Conservation (phyloP, 1,284 basidiomycete species). For the Leccinum griseonigrum region DNA sequence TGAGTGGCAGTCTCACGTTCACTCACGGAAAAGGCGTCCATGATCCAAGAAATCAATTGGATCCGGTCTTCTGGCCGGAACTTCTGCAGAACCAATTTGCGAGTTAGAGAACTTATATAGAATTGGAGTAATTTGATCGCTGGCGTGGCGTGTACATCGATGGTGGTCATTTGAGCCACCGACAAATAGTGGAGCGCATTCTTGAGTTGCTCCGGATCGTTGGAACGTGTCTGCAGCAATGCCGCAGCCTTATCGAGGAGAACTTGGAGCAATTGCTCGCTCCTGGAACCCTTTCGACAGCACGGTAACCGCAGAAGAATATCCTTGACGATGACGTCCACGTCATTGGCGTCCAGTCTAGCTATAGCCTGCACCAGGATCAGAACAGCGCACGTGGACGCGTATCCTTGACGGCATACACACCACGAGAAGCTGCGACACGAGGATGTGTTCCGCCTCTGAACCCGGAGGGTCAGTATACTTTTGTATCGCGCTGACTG, state of each 20-base stretch:
- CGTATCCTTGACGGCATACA: constrained; percentile 13
- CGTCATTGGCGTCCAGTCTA: constrained; percentile 41
- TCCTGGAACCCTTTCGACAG: constrained; percentile 38
- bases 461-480: constrained; percentile 43
- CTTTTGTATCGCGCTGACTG: constrained; percentile 46
- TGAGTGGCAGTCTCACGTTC: constrained; percentile 21
- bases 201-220: constrained; percentile 34
- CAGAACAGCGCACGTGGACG: constrained; percentile 3
- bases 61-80: constrained; percentile 43
- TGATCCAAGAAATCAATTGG: constrained; percentile 43
- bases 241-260: constrained; percentile 43
- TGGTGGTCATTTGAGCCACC: constrained; percentile 43
- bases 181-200: constrained; percentile 46
- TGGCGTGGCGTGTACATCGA: constrained; percentile 42
- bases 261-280: constrained; percentile 43
- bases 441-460: constrained; percentile 47
- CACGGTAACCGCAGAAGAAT: constrained; percentile 50
- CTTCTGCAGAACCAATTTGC: constrained; percentile 47
- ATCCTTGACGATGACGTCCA: constrained; percentile 50
- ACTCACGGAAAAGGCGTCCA: constrained; percentile 37
- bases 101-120: constrained; percentile 45
- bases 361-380: constrained; percentile 45
- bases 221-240: constrained; percentile 39
- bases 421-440: constrained; percentile 51
- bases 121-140: constrained; percentile 50